Evolutionary conservation across 352 stramenopile species (phyloP), one percentile per base, ranked within the genome.

Genomic region (Aphanomyces euteiches): DNA sequence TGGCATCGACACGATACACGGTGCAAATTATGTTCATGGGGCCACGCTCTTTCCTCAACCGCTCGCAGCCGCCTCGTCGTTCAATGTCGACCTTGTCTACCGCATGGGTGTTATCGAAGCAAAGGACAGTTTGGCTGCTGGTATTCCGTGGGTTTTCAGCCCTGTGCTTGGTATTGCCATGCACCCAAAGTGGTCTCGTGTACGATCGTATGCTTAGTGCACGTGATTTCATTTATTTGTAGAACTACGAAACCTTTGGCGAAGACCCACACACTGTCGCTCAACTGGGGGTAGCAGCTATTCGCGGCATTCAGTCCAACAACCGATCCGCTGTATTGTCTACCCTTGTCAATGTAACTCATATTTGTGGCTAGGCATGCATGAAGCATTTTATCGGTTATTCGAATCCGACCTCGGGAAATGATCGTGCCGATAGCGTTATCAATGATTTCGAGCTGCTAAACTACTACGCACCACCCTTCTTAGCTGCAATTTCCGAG

Each of bases 171-270:
- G 28, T 28, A 28, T 28, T 28, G 28, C 28, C 28, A 28, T 28
- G 28, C 28, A 28, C 28, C 28, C 28, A 28, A 28, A 28, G 28
- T 28, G 28, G 28, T 28, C 28, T 28, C 28, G 28, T 28, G 28
- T 28, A 28, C 28, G 28, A 12, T 17, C 7, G 28, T 47, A 0
- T 37, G 37, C 39, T 37, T 15, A 39, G 13, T 43, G 13, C 3
- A n/a, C 1, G 19, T 36, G 34, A 63, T 37, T n/a, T 1, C 7
- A 17, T 63, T 37, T 28, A 13, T 8, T 2, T 13, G 7, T 53
- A 66, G 57, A 92, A 93, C 4, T 98, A 88, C 65, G 95, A 98
- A 75, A 98, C 92, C 12, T 98, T 98, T 78, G 92, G 95, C 7
- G 90, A 98, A 84, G 90, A 98, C 64, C 89, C 90, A 7, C 70